phyloP scores from a whole-genome alignment of 75 land plant species.

The Azolla pinnata region DNA sequence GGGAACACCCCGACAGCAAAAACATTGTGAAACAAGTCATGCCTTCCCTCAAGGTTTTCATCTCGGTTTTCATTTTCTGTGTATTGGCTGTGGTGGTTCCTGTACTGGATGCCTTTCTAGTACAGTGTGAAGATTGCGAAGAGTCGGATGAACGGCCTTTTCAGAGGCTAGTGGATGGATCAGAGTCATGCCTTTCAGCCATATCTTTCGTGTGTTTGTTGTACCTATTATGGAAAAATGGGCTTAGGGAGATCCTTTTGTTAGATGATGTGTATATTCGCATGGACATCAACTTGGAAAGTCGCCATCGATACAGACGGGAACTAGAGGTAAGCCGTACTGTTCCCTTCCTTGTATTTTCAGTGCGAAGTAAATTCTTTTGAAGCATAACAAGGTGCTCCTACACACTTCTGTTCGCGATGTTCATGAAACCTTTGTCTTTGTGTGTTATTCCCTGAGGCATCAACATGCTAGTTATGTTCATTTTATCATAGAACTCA shows the following conservation, averaged over 20 bases:
- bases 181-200: slow-evolving; percentile 48
- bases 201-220: slow-evolving; percentile 49
- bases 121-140: slow-evolving; percentile 8
- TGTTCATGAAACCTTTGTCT: too few relatives aligned
- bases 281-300: slow-evolving; percentile 27
- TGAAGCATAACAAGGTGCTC: too few relatives aligned
- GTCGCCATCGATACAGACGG: slow-evolving; percentile 36
- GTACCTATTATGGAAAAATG: slow-evolving; percentile 30
- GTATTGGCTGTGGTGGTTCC: slow-evolving; percentile 37
- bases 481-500: too few relatives aligned
- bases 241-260: slow-evolving; percentile 54
- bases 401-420: too few relatives aligned
- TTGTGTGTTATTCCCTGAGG: too few relatives aligned
- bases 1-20: too few relatives aligned
- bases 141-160: slow-evolving; percentile 15
- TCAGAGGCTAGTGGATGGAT: slow-evolving; percentile 41
- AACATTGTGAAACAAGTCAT: too few relatives aligned
- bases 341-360: too few relatives aligned
- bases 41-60: neutral
- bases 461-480: too few relatives aligned
- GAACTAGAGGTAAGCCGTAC: too few relatives aligned
- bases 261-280: slow-evolving; percentile 34
- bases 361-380: too few relatives aligned
- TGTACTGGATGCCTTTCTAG: slow-evolving; percentile 11
- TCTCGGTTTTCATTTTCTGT: slow-evolving; percentile 31